Evolutionary conservation across 2,329 filamentous ascomycete species (phyloP).

Genomic region (Trichoderma oligosporum): DNA sequence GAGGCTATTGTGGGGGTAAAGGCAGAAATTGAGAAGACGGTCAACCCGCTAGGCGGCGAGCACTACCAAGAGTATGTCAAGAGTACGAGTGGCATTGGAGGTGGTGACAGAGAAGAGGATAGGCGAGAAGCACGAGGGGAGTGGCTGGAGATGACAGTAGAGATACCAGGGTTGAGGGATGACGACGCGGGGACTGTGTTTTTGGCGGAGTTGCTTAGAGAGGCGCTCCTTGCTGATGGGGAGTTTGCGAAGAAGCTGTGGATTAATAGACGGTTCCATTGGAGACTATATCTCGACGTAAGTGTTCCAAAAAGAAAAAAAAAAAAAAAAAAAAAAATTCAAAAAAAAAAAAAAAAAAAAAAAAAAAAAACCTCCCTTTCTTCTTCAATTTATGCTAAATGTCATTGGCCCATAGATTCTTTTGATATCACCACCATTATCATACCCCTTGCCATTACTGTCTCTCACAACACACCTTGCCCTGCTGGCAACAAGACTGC

Average conservation of each 20-base stretch:
- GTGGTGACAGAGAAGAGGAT: conserved; percentile 41
- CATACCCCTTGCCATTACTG: conserved; percentile 88
- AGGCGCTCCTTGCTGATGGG: conserved; percentile 74
- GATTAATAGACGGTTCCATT: conserved; percentile 91
- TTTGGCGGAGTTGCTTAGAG: conserved; percentile 79
- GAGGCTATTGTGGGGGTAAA: conserved; percentile 96
- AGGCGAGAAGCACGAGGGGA: conserved; percentile 49
- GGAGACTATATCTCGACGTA: conserved; percentile 94
- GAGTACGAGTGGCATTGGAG: conserved; percentile 31
- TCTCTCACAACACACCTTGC: conserved; percentile 92
- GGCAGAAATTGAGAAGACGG: conserved; percentile 81
- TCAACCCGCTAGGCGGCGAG: conserved; percentile 28
- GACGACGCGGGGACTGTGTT: conserved; percentile 89
- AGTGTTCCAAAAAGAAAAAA: too few species aligned
- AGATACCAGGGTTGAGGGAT: conserved; percentile 86
- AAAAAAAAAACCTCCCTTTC: too few species aligned
- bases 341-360: too few species aligned
- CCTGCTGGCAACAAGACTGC: conserved; percentile 80
- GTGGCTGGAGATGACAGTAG: conserved; percentile 88
- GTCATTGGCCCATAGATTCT: conserved; percentile 63
- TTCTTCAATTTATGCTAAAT: conserved; percentile 17
- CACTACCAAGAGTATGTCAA: conserved; percentile 21
- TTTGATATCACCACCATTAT: conserved; percentile 86
- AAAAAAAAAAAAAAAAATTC: too few species aligned
- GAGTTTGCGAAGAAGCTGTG: conserved; percentile 67